phyloP scores from a whole-genome alignment of 495 filamentous ascomycete genomes.

The Neurospora terricola region DNA sequence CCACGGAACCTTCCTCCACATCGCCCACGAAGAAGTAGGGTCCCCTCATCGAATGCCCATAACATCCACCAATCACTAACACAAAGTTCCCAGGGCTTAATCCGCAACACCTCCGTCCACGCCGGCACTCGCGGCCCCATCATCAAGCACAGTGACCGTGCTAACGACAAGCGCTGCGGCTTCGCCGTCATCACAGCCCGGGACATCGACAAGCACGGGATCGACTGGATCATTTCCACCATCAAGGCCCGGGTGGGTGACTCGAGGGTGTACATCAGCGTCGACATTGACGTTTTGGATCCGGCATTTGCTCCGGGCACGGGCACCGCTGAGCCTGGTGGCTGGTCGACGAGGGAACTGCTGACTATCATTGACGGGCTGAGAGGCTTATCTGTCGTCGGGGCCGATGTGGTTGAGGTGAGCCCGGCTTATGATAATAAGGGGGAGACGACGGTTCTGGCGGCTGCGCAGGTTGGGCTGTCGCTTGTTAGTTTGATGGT shows the following conservation, averaged over 20 bases:
- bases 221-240: conserved; percentile 59
- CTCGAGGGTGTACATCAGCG: conserved; percentile 70
- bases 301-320: conserved; percentile 57
- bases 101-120: conserved; percentile 77
- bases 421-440: conserved; percentile 61
- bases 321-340: conserved; percentile 79
- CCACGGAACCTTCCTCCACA: conserved; percentile 61
- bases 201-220: conserved; percentile 70
- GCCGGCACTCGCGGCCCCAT: conserved; percentile 76
- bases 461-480: conserved; percentile 41
- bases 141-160: conserved; percentile 57
- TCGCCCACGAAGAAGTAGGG: conserved; percentile 33
- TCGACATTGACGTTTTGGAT: conserved; percentile 84
- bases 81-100: conserved; percentile 49
- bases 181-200: conserved; percentile 74
- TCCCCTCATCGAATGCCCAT: conserved; percentile 27
- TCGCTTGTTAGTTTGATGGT: conserved; percentile 29
- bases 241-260: conserved; percentile 66
- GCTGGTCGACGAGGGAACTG: conserved; percentile 72
- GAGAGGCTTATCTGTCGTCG: conserved; percentile 65
- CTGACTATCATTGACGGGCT: conserved; percentile 36
- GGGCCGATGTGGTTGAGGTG: conserved; percentile 72
- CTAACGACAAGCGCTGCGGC: conserved; percentile 75
- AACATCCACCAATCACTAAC: conserved; percentile 23
- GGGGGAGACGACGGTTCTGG: conserved; percentile 59